Evolutionary conservation across 225 moss, liverwort and hornwort species (phyloP).

Genomic region (Asterella californica): DNA sequence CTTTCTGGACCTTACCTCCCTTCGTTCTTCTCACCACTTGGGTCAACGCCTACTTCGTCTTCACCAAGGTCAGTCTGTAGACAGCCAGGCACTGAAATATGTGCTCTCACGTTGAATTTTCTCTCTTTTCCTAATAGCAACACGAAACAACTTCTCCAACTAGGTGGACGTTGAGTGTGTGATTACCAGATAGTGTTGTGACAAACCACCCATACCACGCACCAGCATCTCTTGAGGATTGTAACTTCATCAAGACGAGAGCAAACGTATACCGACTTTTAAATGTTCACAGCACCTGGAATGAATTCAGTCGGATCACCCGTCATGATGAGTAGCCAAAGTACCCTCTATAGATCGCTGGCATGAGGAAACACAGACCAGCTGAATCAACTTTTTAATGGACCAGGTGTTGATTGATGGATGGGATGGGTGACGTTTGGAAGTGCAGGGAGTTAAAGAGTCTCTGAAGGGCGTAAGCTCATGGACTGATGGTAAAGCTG

Average conservation of each 20-base stretch:
- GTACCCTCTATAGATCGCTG: too few species aligned
- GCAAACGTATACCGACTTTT: too few species aligned
- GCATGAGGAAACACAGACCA: not conserved
- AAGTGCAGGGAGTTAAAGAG: slow-evolving; percentile 50
- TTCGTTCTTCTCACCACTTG: slow-evolving; percentile 57
- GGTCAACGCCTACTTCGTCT: slow-evolving; percentile 67
- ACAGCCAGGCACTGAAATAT: not conserved
- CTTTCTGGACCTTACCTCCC: slow-evolving; percentile 61
- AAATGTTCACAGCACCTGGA: too few species aligned
- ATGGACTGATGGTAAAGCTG: slow-evolving; percentile 54
- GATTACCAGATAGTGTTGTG: too few species aligned
- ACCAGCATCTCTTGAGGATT: too few species aligned
- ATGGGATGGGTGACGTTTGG: not conserved
- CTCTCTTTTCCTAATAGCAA: not conserved
- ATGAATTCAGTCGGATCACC: too few species aligned
- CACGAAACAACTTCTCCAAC: not conserved
- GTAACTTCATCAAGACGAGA: too few species aligned
- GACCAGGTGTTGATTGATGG: not conserved
- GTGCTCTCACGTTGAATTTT: not conserved
- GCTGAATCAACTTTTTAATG: too few species aligned
- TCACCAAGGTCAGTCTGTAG: slow-evolving; percentile 43
- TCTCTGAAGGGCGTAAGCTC: slow-evolving; percentile 1
- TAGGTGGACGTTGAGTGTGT: not conserved
- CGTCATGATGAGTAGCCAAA: not conserved
- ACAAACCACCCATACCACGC: too few species aligned